phyloP scores from a whole-genome alignment of 441 rosid genomes.

The Populus hybrid region DNA sequence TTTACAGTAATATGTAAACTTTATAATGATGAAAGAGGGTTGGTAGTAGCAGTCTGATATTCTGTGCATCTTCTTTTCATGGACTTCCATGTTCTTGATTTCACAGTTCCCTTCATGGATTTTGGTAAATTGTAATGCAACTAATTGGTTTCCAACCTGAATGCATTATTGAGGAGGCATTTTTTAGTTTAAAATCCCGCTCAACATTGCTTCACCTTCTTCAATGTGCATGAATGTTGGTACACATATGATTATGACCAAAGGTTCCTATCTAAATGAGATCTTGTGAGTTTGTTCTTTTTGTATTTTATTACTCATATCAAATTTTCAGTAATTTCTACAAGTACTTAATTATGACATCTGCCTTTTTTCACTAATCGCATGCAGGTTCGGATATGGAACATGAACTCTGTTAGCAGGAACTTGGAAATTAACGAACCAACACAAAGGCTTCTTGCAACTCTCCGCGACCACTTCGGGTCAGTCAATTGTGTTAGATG shows the following conservation, averaged over 20 bases:
- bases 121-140: neutral
- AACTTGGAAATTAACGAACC: slow-evolving; percentile 58
- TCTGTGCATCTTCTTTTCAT: neutral
- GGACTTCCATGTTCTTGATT: neutral
- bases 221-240: neutral
- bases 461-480: slow-evolving; percentile 95
- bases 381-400: slow-evolving; percentile 91
- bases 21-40: neutral
- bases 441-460: slow-evolving; percentile 83
- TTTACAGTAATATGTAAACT: neutral
- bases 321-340: neutral
- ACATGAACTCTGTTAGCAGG: slow-evolving; percentile 72
- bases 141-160: neutral
- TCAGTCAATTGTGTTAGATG: slow-evolving; percentile 98
- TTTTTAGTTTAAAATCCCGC: neutral
- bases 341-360: neutral
- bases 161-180: neutral
- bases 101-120: neutral
- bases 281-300: neutral
- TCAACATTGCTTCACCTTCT: neutral
- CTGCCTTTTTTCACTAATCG: neutral
- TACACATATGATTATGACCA: neutral
- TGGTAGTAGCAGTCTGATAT: neutral
- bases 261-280: neutral
- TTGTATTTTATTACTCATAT: neutral